phyloP scores from a whole-genome alignment of 257 asterid species.

The Jasminum sambac region DNA sequence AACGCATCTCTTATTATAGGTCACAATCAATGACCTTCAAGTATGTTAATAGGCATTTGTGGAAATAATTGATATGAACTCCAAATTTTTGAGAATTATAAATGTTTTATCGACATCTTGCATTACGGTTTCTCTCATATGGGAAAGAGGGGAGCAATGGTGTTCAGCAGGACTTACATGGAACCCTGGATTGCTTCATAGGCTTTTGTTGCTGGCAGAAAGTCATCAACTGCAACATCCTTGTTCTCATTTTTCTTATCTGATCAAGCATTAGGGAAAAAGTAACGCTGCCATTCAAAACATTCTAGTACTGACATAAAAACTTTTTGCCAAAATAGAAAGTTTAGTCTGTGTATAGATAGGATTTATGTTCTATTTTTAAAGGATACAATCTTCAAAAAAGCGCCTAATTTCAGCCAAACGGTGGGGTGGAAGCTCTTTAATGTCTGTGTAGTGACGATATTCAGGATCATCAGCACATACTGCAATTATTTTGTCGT shows the following conservation, averaged over 20 bases:
- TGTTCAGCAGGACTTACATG: conserved; percentile 55
- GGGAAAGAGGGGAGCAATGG: not conserved
- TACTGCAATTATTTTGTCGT: conserved; percentile 95
- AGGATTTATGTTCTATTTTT: conserved; percentile 7
- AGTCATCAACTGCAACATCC: conserved; percentile 86
- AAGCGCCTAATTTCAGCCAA: conserved; percentile 95
- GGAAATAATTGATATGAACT: not conserved
- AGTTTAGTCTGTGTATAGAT: not conserved
- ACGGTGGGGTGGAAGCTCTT: conserved; percentile 93
- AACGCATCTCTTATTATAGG: not conserved
- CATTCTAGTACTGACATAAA: not conserved
- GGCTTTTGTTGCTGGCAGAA: conserved; percentile 72
- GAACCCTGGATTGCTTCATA: conserved; percentile 78
- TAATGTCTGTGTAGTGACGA: conserved; percentile 72
- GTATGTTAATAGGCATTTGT: not conserved
- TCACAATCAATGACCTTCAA: not conserved
- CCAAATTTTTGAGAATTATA: not conserved
- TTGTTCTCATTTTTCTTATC: conserved; percentile 97
- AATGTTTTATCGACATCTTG: not conserved
- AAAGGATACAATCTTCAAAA: conserved; percentile 93
- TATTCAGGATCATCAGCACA: conserved; percentile 98
- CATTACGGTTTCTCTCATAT: not conserved
- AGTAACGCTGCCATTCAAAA: not conserved
- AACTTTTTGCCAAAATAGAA: not conserved
- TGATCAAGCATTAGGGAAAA: conserved; percentile 38